Conservation (phyloP, 2,329 filamentous ascomycete genomes). For the Chalaropsis thielavioides region DNA sequence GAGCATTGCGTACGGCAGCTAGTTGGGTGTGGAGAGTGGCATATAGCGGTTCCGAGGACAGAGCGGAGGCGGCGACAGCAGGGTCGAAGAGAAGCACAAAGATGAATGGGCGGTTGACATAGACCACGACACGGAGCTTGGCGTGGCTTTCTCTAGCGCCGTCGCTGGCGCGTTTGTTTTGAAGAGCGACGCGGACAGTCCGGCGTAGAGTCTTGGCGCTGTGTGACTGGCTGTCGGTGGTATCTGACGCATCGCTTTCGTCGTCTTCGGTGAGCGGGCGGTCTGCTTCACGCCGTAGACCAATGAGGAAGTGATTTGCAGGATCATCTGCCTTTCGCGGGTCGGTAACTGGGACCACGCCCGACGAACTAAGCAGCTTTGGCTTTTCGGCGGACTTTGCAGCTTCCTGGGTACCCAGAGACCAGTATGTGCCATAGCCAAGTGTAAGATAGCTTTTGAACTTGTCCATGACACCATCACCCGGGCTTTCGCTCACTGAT, state of each 20-base stretch:
- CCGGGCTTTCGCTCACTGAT: slow-evolving; percentile 16
- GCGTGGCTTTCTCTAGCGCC: slow-evolving; percentile 31
- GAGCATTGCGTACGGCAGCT: slow-evolving; percentile 40
- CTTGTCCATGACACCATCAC: slow-evolving; percentile 35
- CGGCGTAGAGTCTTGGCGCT: slow-evolving; percentile 15
- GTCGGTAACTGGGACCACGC: slow-evolving; percentile 6
- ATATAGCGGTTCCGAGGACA: slow-evolving; percentile 43
- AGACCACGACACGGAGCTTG: slow-evolving; percentile 55
- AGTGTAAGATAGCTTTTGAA: slow-evolving; percentile 52
- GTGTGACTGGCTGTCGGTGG: slow-evolving; percentile 32
- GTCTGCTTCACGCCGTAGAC: slow-evolving; percentile 50
- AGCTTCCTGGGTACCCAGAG: slow-evolving; percentile 8
- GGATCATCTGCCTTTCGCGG: slow-evolving; percentile 18
- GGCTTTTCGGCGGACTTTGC: slow-evolving; percentile 7
- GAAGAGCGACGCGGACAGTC: slow-evolving; percentile 24
- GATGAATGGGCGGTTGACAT: slow-evolving; percentile 60
- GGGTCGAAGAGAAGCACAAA: slow-evolving; percentile 57
- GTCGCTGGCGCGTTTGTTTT: slow-evolving; percentile 16
- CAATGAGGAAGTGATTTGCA: slow-evolving; percentile 47
- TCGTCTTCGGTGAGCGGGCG: slow-evolving; percentile 27
- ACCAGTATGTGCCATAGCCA: slow-evolving; percentile 54
- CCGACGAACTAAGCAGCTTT: background rate
- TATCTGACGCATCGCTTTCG: slow-evolving; percentile 24
- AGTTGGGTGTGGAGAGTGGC: slow-evolving; percentile 47
- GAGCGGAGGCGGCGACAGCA: slow-evolving; percentile 41